Conservation (phyloP, 2,329 filamentous ascomycete genomes). For the Clonostachys solani region DNA sequence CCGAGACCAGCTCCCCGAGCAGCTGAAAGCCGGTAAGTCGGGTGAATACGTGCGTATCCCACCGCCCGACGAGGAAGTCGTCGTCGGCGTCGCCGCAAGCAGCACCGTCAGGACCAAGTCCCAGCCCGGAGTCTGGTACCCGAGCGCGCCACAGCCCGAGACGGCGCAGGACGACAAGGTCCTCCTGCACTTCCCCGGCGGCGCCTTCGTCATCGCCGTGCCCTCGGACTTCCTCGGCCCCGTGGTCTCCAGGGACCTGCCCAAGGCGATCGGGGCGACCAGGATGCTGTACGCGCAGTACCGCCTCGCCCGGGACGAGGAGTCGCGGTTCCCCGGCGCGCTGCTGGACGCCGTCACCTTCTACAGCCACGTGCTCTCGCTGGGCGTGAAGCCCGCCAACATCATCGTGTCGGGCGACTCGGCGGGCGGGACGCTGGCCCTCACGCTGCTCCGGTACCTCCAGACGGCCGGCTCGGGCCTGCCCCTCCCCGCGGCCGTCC, state of each 20-base stretch:
- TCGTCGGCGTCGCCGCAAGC: constrained; percentile 4
- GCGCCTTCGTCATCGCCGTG: background rate
- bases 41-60: background rate
- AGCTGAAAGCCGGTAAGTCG: background rate
- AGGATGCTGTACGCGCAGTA: constrained; percentile 12
- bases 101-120: constrained; percentile 3
- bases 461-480: background rate
- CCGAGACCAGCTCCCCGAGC: background rate
- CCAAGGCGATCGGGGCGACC: background rate
- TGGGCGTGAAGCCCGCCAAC: constrained; percentile 13
- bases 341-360: constrained; percentile 21
- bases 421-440: constrained; percentile 19
- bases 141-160: background rate
- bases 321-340: constrained; percentile 18
- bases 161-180: background rate
- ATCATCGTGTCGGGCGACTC: constrained; percentile 23
- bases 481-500: background rate
- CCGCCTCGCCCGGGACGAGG: constrained; percentile 9
- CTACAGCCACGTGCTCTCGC: constrained; percentile 14
- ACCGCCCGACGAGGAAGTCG: constrained; percentile 1
- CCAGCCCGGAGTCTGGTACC: constrained; percentile 11
- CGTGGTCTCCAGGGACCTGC: background rate
- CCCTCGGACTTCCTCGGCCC: background rate
- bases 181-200: background rate
- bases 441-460: constrained; percentile 21